Conservation (phyloP, 768 basidiomycete species). For the Chalciporus piperatus region DNA sequence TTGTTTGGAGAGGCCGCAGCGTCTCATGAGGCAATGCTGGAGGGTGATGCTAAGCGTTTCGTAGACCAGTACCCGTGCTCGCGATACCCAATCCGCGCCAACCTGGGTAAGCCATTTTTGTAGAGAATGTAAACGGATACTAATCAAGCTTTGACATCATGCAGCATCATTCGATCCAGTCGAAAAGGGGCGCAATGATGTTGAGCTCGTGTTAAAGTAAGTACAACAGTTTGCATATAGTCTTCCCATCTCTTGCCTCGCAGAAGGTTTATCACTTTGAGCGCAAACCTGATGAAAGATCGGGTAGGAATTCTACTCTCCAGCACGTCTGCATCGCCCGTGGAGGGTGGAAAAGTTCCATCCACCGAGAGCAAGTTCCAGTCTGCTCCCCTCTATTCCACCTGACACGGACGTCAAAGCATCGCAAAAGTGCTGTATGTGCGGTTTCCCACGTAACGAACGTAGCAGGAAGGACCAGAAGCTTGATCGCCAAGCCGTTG, state of each 20-base stretch:
- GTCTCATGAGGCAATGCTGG: no score
- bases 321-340: neutral
- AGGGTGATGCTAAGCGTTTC: no score
- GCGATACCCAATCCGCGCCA: no score
- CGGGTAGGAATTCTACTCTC: neutral
- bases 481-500: neutral
- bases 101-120: no score
- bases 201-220: neutral
- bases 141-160: no score
- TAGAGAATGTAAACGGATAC: no score
- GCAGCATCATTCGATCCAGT: no score
- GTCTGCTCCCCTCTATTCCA: neutral
- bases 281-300: neutral
- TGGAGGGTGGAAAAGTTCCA: neutral
- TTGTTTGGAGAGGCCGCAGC: no score
- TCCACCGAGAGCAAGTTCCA: neutral
- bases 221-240: neutral
- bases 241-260: neutral
- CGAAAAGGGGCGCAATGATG: no score
- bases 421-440: neutral
- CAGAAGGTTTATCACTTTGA: neutral
- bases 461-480: neutral
- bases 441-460: neutral
- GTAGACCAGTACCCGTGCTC: no score
- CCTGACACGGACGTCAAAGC: neutral